phyloP scores from a whole-genome alignment of 2,329 filamentous ascomycete genomes.

The Fusarium denticulatum region DNA sequence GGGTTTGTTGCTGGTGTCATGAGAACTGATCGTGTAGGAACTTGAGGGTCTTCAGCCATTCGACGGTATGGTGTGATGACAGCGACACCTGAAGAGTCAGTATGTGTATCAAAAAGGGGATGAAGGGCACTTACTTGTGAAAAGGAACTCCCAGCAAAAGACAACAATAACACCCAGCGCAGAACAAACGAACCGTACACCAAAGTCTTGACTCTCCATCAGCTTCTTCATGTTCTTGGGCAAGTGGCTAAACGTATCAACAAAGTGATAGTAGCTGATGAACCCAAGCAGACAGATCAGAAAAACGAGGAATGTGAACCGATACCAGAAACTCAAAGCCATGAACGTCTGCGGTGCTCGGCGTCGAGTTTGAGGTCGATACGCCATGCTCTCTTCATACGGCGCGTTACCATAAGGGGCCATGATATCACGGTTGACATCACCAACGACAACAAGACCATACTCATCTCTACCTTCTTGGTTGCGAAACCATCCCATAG shows the following conservation, averaged over 20 bases:
- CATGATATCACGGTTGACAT: background rate
- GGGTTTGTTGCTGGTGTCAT: conserved; percentile 55
- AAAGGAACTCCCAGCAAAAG: conserved; percentile 54
- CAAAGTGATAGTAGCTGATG: conserved; percentile 52
- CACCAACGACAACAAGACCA: conserved; percentile 21
- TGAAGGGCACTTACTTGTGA: conserved; percentile 46
- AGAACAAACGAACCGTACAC: conserved; percentile 56
- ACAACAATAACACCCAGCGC: conserved; percentile 53
- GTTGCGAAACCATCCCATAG: conserved; percentile 24
- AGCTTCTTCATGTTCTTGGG: conserved; percentile 44
- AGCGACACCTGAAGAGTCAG: conserved; percentile 47
- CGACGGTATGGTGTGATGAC: conserved; percentile 55
- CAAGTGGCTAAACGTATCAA: conserved; percentile 38
- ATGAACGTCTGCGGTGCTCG: conserved; percentile 47
- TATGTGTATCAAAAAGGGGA: fast-evolving
- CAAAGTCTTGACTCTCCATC: conserved; percentile 54
- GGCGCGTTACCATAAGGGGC: conserved; percentile 19
- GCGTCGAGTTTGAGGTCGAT: conserved; percentile 6
- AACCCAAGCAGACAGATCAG: conserved; percentile 48
- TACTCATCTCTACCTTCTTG: conserved; percentile 27
- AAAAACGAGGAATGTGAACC: conserved; percentile 46
- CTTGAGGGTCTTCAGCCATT: conserved; percentile 48
- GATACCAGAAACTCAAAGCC: conserved; percentile 49
- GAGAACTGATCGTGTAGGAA: conserved; percentile 50
- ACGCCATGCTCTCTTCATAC: conserved; percentile 6